phyloP scores from a whole-genome alignment of 2,329 filamentous ascomycete species.

The Aspergillus novoparasiticus region DNA sequence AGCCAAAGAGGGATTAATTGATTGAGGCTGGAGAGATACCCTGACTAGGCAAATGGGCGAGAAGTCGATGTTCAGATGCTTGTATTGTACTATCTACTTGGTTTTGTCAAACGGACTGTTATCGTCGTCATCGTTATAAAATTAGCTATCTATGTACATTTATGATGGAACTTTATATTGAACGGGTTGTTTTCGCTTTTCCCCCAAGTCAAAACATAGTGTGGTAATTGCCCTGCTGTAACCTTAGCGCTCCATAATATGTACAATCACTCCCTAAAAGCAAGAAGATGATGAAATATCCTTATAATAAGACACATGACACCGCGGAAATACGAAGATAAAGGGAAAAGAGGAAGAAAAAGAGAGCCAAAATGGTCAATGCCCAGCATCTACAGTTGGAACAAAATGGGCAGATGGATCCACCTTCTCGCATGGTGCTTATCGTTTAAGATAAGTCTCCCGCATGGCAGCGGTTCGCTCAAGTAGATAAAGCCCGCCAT shows the following conservation, averaged over 20 bases:
- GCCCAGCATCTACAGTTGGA: background rate
- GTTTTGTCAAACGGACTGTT: constrained; percentile 7
- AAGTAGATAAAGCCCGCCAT: constrained; percentile 9
- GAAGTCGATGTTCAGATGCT: background rate
- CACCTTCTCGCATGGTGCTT: background rate
- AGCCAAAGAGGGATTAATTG: constrained; percentile 76
- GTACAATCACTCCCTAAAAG: background rate
- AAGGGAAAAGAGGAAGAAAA: background rate
- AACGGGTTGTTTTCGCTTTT: background rate
- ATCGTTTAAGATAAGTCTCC: constrained; percentile 7
- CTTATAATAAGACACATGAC: background rate
- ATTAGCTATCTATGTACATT: constrained; percentile 22
- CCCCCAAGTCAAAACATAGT: background rate
- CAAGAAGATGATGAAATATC: constrained; percentile 1
- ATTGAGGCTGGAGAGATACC: constrained; percentile 1
- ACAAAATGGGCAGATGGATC: background rate
- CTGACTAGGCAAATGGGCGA: background rate
- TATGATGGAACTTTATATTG: constrained; percentile 14
- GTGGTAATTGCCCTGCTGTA: background rate
- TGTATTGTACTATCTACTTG: constrained; percentile 13
- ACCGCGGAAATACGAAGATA: background rate
- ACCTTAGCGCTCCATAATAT: constrained; percentile 3
- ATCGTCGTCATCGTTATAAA: constrained; percentile 16
- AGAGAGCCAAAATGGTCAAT: background rate
- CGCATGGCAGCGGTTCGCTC: constrained; percentile 9